Evolutionary conservation across 2,329 filamentous ascomycete genomes (phyloP).

Genomic region (Penicillium sp.): DNA sequence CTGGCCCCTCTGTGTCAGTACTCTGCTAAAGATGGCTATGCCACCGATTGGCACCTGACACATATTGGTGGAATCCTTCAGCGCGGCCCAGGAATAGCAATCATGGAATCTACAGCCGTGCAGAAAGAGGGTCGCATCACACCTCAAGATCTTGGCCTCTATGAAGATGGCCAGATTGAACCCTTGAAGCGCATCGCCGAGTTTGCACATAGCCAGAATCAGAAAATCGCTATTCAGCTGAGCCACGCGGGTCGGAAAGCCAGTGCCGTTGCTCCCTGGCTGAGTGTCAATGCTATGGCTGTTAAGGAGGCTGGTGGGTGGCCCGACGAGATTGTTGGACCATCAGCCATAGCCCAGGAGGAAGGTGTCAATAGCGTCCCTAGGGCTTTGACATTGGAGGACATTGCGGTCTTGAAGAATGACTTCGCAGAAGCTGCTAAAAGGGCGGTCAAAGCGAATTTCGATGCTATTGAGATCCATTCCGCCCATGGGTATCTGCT

Average conservation of each 20-base stretch:
- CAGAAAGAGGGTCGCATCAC: constrained; percentile 37
- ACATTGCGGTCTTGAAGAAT: constrained; percentile 36
- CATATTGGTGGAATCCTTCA: constrained; percentile 30
- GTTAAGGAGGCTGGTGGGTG: constrained; percentile 7
- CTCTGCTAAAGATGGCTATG: constrained; percentile 44
- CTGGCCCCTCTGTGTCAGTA: constrained; percentile 61
- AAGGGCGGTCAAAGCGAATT: constrained; percentile 34
- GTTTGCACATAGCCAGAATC: constrained; percentile 31
- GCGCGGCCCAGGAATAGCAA: constrained; percentile 14
- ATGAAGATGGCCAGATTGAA: constrained; percentile 38
- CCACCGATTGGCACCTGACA: constrained; percentile 48
- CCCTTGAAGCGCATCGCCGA: constrained; percentile 32
- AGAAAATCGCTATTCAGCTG: constrained; percentile 33
- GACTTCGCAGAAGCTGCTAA: constrained; percentile 27
- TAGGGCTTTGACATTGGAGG: constrained; percentile 28
- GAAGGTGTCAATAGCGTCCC: constrained; percentile 9
- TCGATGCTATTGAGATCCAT: constrained; percentile 35
- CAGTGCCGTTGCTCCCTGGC: constrained; percentile 4
- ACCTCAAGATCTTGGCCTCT: constrained; percentile 37
- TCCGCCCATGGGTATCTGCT: constrained; percentile 30
- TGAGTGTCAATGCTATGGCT: constrained; percentile 4
- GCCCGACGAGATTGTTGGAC: constrained; percentile 21
- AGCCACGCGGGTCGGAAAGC: constrained; percentile 29
- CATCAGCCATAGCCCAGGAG: constrained; percentile 12
- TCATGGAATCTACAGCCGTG: constrained; percentile 24